A percentile compares a stretch with the other conserved stretches of the same genome.
Conservation (phyloP, 768 basidiomycete genomes). For the Hydnum rufescens region DNA sequence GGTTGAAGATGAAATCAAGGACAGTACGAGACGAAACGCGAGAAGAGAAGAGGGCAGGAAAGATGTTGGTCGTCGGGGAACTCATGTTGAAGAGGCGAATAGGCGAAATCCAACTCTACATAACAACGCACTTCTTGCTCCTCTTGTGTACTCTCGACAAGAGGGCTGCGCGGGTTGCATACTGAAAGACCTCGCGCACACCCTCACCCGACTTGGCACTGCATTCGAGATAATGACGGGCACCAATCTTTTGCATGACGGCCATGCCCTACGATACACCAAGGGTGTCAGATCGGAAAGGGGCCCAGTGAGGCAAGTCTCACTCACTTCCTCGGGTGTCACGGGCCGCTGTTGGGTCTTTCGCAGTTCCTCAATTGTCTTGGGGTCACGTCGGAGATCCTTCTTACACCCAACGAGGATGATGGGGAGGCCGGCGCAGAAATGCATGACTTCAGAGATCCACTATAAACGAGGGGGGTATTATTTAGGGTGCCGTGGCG, state of each 20-base stretch:
- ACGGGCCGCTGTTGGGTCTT: slow-evolving; percentile 92
- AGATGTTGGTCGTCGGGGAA: too few species aligned
- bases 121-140: slow-evolving; percentile 12
- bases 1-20: too few species aligned
- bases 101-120: too few species aligned
- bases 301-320: not conserved
- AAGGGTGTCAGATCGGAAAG: slow-evolving; percentile 1
- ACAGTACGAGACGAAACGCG: too few species aligned
- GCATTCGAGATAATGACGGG: slow-evolving; percentile 93
- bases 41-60: too few species aligned
- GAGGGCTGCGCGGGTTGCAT: slow-evolving; percentile 83
- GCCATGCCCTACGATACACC: slow-evolving; percentile 54
- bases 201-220: slow-evolving; percentile 93
- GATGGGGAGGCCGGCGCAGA: slow-evolving; percentile 84
- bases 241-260: slow-evolving; percentile 89
- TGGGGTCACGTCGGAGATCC: slow-evolving; percentile 83
- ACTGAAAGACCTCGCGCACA: slow-evolving; percentile 96
- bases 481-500: slow-evolving; percentile 1
- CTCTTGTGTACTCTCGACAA: slow-evolving; percentile 26
- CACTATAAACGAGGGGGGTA: slow-evolving; percentile 33
- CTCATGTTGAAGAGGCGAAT: too few species aligned
- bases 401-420: slow-evolving; percentile 99
- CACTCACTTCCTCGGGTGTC: slow-evolving; percentile 68
- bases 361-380: slow-evolving; percentile 84
- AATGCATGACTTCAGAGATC: slow-evolving; percentile 98